These are phyloP conservation scores for Opeltia flavorubescens DNA, from an alignment of 495 filamentous ascomycete genomes.

Conservation along the genomic window DNA sequence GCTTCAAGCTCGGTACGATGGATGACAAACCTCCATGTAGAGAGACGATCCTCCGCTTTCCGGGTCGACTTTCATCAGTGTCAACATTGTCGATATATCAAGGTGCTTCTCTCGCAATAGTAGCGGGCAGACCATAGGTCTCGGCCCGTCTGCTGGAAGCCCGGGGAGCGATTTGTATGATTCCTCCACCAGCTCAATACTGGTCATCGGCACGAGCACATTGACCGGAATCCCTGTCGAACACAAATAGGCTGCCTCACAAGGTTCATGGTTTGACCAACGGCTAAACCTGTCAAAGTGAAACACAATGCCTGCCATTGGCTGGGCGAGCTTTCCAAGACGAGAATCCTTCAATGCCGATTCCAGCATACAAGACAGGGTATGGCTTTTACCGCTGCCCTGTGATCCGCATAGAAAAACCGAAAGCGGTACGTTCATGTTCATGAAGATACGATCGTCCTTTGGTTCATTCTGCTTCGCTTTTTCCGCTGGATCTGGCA, in stretches of 20 bases:
- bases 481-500: not conserved
- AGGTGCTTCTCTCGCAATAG: conserved; percentile 44
- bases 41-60: conserved; percentile 35
- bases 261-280: conserved; percentile 37
- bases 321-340: conserved; percentile 27
- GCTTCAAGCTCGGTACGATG: not conserved
- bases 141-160: conserved; percentile 6
- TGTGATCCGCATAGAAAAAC: conserved; percentile 67
- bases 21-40: conserved; percentile 38
- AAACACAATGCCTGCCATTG: conserved; percentile 52
- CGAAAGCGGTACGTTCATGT: conserved; percentile 51
- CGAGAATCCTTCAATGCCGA: conserved; percentile 37
- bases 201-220: conserved; percentile 51
- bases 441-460: conserved; percentile 47
- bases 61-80: conserved; percentile 50
- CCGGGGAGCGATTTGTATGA: conserved; percentile 21
- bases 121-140: conserved; percentile 33
- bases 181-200: conserved; percentile 32
- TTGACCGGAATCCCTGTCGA: conserved; percentile 40
- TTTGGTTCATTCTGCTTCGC: not conserved
- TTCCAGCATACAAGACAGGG: conserved; percentile 55
- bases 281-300: conserved; percentile 52
- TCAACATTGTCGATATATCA: conserved; percentile 48
- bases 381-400: conserved; percentile 66
- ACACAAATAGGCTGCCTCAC: conserved; percentile 56